Evolutionary conservation across 2,329 filamentous ascomycete genomes (phyloP), one percentile per base, ranked within the genome.

Genomic region (Hypomyces rosellus): DNA sequence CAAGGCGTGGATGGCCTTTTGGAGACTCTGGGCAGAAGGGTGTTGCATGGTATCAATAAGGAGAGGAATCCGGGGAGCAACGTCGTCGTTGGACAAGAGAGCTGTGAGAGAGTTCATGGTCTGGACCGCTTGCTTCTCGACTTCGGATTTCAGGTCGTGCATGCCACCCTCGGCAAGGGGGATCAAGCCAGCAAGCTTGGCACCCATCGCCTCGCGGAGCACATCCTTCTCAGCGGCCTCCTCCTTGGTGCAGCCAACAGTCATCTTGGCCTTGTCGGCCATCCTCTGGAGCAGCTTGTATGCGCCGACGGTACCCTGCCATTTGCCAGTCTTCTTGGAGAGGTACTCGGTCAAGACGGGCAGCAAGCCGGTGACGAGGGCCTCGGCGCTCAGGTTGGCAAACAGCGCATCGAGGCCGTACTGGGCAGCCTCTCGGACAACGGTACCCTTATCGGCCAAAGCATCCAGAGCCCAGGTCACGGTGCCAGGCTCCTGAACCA

Each of bases 1-100:
- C 42, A 99, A 78, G 42, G 91, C 93, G 65, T 96, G 93, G 57
- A 99, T 97, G 33, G 93, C 91, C 75, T 96, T 96, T 67, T 96
- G 89, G 50, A 95, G 79, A 25, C 86, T 89, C 69, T 95, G 84
- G 13, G 88, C 77, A 11, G 89, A 96, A 5, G 93, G 93, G 61
- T 96, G 85, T 68, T 96, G 89, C 85, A 99, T 96, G 45, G 89
- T 88, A 66, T 95, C 89, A 69, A 99, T 85, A 45, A 99, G 80
- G 3, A 97, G 82, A 6, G 92, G 90, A 62, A 99, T 91, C 62
- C 90, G 83, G 43, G 92, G 91, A 20, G 87, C 86, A 49, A 99
- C 91, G 69, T 99, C 93, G 73, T 99, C 93, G 76, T 99, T 99
- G 65, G 90, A 90, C 44, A 99, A 80, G 14, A 99, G 82, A 8